A percentile compares a stretch with the other conserved stretches of the same genome.
Conservation (phyloP, 1,139 yeast species). For the Dujonia santamariae region DNA sequence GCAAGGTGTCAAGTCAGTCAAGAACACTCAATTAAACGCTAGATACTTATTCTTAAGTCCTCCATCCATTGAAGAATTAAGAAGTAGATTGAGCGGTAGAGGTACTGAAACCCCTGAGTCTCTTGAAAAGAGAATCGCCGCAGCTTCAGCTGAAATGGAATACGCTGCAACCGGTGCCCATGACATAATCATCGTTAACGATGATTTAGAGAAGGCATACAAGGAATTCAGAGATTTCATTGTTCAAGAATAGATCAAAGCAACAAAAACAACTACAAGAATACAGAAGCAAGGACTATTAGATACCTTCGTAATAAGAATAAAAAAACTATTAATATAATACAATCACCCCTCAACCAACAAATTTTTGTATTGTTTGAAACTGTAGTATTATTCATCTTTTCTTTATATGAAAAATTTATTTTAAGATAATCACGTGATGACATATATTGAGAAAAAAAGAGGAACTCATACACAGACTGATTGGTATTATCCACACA, state of each 20-base stretch:
- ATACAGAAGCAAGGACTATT: not conserved
- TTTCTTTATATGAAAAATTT: too few species aligned
- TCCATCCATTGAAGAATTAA: conserved; percentile 78
- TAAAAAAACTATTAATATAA: not conserved
- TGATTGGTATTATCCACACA: too few species aligned
- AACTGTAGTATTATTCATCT: too few species aligned
- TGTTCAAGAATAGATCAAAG: conserved; percentile 38
- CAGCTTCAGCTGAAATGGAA: conserved; percentile 85
- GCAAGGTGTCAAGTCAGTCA: conserved; percentile 97
- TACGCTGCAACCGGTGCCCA: conserved; percentile 90
- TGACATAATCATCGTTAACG: conserved; percentile 84
- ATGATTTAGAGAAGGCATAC: conserved; percentile 88
- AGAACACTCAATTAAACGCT: conserved; percentile 77
- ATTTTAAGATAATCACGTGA: too few species aligned
- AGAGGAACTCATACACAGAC: too few species aligned
- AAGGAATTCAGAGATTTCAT: conserved; percentile 74
- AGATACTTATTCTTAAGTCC: conserved; percentile 87
- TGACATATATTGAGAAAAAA: too few species aligned
- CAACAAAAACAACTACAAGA: too few species aligned
- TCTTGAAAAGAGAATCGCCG: conserved; percentile 74
- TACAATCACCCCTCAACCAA: too few species aligned
- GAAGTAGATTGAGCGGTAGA: conserved; percentile 73
- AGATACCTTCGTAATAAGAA: not conserved
- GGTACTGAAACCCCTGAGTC: conserved; percentile 94
- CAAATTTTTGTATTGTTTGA: too few species aligned